These are phyloP conservation scores for Hypoxylon sp. DNA, from an alignment of 2,329 filamentous ascomycete genomes.

Conservation along the genomic window DNA sequence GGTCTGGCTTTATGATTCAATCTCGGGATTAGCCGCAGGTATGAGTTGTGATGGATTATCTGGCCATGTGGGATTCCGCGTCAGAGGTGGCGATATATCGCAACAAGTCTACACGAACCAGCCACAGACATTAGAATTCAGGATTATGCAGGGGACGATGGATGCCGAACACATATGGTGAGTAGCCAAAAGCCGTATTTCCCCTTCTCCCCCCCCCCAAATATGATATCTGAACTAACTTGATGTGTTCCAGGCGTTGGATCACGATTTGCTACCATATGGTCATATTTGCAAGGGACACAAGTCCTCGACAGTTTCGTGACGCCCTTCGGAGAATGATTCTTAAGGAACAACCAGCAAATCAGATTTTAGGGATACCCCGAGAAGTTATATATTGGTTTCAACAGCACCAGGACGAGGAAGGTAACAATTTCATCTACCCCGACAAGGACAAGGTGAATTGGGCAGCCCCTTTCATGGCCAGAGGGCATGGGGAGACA, in stretches of 20 bases:
- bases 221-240: conserved; percentile 9
- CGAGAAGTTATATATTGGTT: conserved; percentile 24
- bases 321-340: background rate
- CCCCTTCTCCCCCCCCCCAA: too few relatives aligned
- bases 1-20: conserved; percentile 30
- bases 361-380: conserved; percentile 16
- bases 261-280: conserved; percentile 32
- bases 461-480: conserved; percentile 45
- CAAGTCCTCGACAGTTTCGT: conserved; percentile 48
- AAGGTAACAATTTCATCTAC: conserved; percentile 51
- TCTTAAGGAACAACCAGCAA: background rate
- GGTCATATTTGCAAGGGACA: conserved; percentile 53
- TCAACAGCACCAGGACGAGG: background rate
- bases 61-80: conserved; percentile 14
- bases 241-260: conserved; percentile 34
- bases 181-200: background rate
- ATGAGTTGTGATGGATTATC: background rate
- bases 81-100: conserved; percentile 5
- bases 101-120: fast-evolving
- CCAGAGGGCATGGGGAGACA: conserved; percentile 27
- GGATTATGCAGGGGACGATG: conserved; percentile 45
- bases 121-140: conserved; percentile 42
- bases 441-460: conserved; percentile 55
- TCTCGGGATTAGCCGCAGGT: conserved; percentile 4
- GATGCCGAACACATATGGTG: conserved; percentile 43